Base-by-base conservation (phyloP, 1,284 basidiomycete species). In the Stygiomarasmius scandens region DNA sequence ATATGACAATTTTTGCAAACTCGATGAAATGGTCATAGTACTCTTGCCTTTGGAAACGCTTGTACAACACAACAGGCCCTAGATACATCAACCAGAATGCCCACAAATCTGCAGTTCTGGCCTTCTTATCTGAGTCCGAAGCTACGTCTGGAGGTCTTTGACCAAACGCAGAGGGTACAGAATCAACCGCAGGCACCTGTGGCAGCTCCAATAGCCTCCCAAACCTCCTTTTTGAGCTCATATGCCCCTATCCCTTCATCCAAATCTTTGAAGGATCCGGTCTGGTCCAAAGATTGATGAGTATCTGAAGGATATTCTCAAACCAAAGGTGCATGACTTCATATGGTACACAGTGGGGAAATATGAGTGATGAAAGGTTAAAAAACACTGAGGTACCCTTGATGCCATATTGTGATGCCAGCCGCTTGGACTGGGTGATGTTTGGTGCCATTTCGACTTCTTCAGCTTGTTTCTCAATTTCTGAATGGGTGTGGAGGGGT, bases 231-330 rank as follows among this genome's bases (percentile, higher is more conserved):
- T 0, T 49, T 20, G 20, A 77, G 27, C 14, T 65, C n/a, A 51
- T 74, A 76, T 5, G 59, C 47, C 8, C 65, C 69, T 1, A 22
- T 43, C 0, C 71, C 72, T 5, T 56, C 38, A 50, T 72, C 64
- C 0, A 76, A 62, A 1, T 56, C 66, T 56, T 73, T 71, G 66
- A 67, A 71, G n/a, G 66, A 32, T 0, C 67, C 66, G 0, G 69
- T n/a, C n/a, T n/a, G n/a, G 32, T 71, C 71, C 74, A 77, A 0
- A 70, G 65, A 0, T 54, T 51, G 12, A 60, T 49, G 61, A 84
- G 78, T 80, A 80, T 48, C 78, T 61, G 61, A 23, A 73, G 53
- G 1, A 72, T 43, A 55, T 75, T 75, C 58, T 74, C 65, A 52
- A 63, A 52, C 11, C 44, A 29, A 12, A 61, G 49, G 20, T 61